Conservation (phyloP, 1,284 basidiomycete genomes). For the Cerioporus squamosus region DNA sequence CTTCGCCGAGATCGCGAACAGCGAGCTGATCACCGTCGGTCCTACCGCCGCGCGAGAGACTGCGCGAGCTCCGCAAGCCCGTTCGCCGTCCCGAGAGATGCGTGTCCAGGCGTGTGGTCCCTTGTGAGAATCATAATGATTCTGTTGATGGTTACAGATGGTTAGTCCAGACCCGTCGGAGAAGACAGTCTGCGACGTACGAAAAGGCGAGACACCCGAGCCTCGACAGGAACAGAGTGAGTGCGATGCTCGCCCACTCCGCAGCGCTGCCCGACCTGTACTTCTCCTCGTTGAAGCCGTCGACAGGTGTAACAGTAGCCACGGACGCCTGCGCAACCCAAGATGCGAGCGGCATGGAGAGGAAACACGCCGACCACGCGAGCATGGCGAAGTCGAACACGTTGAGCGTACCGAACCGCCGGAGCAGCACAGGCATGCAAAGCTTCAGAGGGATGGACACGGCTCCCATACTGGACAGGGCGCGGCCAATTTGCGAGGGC, state of each 20-base stretch:
- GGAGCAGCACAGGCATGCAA: constrained; percentile 39
- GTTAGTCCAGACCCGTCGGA: not conserved
- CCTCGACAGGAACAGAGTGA: constrained; percentile 39
- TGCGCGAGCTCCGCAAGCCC: constrained; percentile 66
- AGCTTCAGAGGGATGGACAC: constrained; percentile 43
- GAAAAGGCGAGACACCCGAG: constrained; percentile 42
- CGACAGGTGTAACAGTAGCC: not conserved
- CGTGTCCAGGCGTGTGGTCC: constrained; percentile 52
- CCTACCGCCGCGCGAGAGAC: constrained; percentile 55
- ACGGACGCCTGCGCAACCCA: constrained; percentile 27
- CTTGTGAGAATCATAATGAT: constrained; percentile 65
- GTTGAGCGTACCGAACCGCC: constrained; percentile 35
- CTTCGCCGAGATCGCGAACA: constrained; percentile 45
- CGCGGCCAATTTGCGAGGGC: constrained; percentile 66
- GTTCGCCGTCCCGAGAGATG: constrained; percentile 62
- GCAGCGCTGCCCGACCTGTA: constrained; percentile 23
- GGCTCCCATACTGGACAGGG: constrained; percentile 49
- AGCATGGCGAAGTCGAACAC: constrained; percentile 39
- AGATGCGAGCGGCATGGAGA: constrained; percentile 38
- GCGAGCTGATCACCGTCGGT: constrained; percentile 60
- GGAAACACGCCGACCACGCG: constrained; percentile 42
- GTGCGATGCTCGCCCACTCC: constrained; percentile 39
- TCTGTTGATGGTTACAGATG: constrained; percentile 34
- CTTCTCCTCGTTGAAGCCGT: not conserved
- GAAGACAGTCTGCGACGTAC: constrained; percentile 29